Evolutionary conservation across 1,284 basidiomycete species (phyloP).

Genomic region (Boletus sp.): DNA sequence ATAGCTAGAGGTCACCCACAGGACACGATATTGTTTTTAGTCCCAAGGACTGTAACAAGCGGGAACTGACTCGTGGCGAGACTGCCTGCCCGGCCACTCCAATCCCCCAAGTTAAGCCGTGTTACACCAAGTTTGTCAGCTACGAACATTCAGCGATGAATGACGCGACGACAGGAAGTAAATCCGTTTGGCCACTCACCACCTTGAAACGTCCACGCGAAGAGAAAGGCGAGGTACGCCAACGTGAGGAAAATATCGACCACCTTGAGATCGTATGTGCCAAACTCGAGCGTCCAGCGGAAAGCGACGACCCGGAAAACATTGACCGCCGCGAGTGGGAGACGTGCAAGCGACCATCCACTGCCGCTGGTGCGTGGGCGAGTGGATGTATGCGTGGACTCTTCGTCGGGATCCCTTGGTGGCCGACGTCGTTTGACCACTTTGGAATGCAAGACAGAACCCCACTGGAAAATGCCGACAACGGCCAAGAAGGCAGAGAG

Average conservation of each 20-base stretch:
- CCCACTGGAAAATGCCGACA: conserved; percentile 38
- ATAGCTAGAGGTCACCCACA: conserved; percentile 33
- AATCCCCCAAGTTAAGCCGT: conserved; percentile 39
- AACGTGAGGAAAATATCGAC: conserved; percentile 45
- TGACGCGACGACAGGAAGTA: background rate
- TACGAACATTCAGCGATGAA: conserved; percentile 17
- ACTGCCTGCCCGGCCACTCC: conserved; percentile 46
- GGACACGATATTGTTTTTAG: conserved; percentile 61
- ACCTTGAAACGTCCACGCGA: conserved; percentile 47
- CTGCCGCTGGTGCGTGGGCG: background rate
- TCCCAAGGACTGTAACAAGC: conserved; percentile 58
- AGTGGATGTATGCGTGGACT: conserved; percentile 12
- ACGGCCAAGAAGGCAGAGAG: conserved; percentile 41
- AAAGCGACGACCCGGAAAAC: conserved; percentile 47
- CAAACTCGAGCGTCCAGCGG: conserved; percentile 44
- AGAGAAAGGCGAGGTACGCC: conserved; percentile 44
- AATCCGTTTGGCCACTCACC: conserved; percentile 34
- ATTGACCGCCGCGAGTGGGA: conserved; percentile 41
- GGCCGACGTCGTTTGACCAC: conserved; percentile 6
- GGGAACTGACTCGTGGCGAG: conserved; percentile 56
- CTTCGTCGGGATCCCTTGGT: conserved; percentile 16
- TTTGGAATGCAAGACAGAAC: conserved; percentile 28
- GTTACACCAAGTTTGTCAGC: conserved; percentile 36
- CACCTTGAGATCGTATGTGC: conserved; percentile 44
- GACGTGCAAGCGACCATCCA: conserved; percentile 22